These are phyloP conservation scores for Metarhizium sp. DNA, from an alignment of 2,329 filamentous ascomycete species.

Conservation along the genomic window DNA sequence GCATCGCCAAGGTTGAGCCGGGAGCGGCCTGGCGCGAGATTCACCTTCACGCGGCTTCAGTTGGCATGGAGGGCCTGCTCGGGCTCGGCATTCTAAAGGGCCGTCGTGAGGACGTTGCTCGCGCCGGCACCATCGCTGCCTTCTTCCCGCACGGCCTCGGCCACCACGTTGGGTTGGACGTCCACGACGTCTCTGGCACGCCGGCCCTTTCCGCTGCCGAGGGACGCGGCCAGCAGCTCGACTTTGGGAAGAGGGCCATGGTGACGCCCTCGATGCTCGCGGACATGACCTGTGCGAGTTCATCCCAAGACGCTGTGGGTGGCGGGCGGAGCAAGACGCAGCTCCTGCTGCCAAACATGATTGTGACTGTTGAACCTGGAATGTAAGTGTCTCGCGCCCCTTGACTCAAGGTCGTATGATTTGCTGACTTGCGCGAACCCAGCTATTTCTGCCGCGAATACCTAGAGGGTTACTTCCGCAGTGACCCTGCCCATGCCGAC, in stretches of 20 bases:
- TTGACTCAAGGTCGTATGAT: neutral
- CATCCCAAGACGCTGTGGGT: conserved; percentile 8
- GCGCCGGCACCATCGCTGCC: conserved; percentile 43
- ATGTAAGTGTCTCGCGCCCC: conserved; percentile 33
- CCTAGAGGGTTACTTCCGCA: conserved; percentile 59
- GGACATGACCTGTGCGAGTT: conserved; percentile 2
- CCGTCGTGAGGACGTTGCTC: conserved; percentile 45
- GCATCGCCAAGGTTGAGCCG: conserved; percentile 58
- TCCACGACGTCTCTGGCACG: conserved; percentile 46
- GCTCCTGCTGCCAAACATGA: conserved; percentile 49
- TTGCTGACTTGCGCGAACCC: neutral
- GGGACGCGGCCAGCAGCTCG: conserved; percentile 18
- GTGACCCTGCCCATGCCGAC: conserved; percentile 44
- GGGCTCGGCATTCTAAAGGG: conserved; percentile 62
- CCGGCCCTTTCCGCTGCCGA: conserved; percentile 22
- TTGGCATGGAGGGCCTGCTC: conserved; percentile 64
- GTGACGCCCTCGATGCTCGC: conserved; percentile 27
- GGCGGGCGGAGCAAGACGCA: conserved; percentile 21
- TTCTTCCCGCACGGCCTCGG: conserved; percentile 60
- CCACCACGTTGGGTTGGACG: conserved; percentile 57
- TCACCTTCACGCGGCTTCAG: conserved; percentile 61
- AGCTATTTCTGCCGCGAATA: conserved; percentile 70
- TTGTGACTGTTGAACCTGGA: conserved; percentile 74
- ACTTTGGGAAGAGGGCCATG: conserved; percentile 31
- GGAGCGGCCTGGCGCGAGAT: conserved; percentile 63